Percentiles rank a stretch among this genome's conserved stretches.
Conservation (phyloP, 768 basidiomycete species). For the Tylopilus balloui region DNA sequence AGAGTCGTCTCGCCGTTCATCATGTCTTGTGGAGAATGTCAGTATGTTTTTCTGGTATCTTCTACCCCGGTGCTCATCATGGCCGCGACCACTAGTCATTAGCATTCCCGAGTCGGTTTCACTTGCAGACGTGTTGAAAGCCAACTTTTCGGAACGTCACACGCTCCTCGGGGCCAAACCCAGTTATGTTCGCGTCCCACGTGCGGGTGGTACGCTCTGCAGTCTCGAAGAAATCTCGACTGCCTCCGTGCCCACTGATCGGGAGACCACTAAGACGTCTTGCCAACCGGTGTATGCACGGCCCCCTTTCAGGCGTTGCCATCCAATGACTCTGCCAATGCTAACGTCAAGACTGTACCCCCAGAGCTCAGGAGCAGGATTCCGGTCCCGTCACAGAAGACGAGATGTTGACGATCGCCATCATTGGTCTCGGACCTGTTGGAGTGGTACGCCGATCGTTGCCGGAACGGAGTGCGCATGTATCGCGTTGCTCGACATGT, state of each 20-base stretch:
- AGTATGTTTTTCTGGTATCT: conserved; percentile 43
- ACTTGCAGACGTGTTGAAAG: conserved; percentile 64
- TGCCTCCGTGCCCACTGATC: conserved; percentile 19
- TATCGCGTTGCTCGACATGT: conserved; percentile 59
- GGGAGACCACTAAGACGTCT: conserved; percentile 62
- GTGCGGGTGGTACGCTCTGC: conserved; percentile 74
- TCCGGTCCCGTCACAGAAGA: conserved; percentile 41
- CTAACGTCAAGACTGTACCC: conserved; percentile 61
- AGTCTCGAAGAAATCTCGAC: conserved; percentile 48
- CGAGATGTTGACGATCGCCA: conserved; percentile 51
- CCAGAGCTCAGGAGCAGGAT: conserved; percentile 10
- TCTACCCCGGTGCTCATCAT: neutral
- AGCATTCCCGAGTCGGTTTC: conserved; percentile 69
- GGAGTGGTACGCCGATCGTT: conserved; percentile 46
- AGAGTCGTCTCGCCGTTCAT: conserved; percentile 78
- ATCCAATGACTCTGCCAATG: conserved; percentile 64
- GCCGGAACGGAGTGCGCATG: conserved; percentile 45
- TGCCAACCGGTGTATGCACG: conserved; percentile 78
- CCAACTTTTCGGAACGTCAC: conserved; percentile 60
- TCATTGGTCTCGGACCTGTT: conserved; percentile 76
- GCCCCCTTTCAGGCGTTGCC: conserved; percentile 64
- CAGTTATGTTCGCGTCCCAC: conserved; percentile 78
- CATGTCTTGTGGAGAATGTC: conserved; percentile 80
- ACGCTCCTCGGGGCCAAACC: conserved; percentile 70
- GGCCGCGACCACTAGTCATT: conserved; percentile 43